phyloP scores from a whole-genome alignment of 192 early-diverging fungal species.

The Entomortierella lignicola region DNA sequence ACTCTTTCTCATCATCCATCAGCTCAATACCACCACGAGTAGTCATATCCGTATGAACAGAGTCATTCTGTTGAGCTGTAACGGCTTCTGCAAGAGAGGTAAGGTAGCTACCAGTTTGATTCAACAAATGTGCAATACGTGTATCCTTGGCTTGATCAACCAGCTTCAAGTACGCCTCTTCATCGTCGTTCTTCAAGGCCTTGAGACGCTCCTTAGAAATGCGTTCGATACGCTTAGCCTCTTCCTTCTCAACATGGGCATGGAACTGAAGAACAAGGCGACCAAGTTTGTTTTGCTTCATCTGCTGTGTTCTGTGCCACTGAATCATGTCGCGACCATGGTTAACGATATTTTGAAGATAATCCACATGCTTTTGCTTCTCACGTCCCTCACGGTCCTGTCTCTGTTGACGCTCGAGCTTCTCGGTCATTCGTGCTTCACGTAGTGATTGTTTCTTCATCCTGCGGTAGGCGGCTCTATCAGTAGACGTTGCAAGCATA shows the following conservation, averaged over 20 bases:
- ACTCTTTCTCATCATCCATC: slow-evolving; percentile 61
- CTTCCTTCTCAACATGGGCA: slow-evolving; percentile 89
- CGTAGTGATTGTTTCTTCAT: slow-evolving; percentile 87
- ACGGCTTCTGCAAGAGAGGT: slow-evolving; percentile 87
- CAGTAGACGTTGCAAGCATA: slow-evolving; percentile 81
- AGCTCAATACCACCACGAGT: slow-evolving; percentile 61
- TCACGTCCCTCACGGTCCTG: slow-evolving; percentile 88
- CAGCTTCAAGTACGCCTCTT: slow-evolving; percentile 96
- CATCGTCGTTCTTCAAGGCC: slow-evolving; percentile 97
- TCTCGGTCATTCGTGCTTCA: slow-evolving; percentile 90
- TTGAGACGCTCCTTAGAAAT: slow-evolving; percentile 94
- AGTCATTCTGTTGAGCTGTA: slow-evolving; percentile 79
- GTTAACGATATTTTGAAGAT: slow-evolving; percentile 77
- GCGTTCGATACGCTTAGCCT: slow-evolving; percentile 87
- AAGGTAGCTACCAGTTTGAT: slow-evolving; percentile 91
- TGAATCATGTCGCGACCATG: slow-evolving; percentile 79
- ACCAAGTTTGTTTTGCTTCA: slow-evolving; percentile 79
- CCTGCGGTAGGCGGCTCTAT: slow-evolving; percentile 79
- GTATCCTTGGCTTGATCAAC: slow-evolving; percentile 97
- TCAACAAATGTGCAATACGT: slow-evolving; percentile 90
- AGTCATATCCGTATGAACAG: slow-evolving; percentile 53
- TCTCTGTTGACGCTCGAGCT: slow-evolving; percentile 89
- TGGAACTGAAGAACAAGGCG: slow-evolving; percentile 82
- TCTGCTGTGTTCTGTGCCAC: slow-evolving; percentile 76
- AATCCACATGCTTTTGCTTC: slow-evolving; percentile 85